Base-by-base conservation (phyloP, 2,329 filamentous ascomycete genomes). In the Nigrospora oryzae region DNA sequence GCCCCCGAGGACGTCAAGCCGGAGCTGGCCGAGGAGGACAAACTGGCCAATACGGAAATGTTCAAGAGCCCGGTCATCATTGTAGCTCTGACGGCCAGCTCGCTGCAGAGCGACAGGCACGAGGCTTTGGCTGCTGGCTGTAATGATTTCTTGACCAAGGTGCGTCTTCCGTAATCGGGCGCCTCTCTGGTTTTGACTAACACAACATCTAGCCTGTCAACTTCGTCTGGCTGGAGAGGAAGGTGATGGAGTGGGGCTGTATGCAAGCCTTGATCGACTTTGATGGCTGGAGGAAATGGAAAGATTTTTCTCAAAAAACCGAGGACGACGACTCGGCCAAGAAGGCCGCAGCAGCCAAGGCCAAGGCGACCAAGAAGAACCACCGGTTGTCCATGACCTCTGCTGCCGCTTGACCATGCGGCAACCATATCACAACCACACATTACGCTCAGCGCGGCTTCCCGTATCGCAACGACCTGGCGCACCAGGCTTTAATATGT, bases 241-340 rank as follows among this genome's bases (percentile, higher is more conserved):
- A 98, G 65, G 90, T 97, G 55, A 96, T 94, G 68, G 93, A 98
- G 73, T 98, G 93, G 93, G 93, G 93, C 46, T 97, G 93, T 70
- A 98, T 98, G 93, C 93, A 97, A 70, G 93, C 93, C 11, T 76
- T 98, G 19, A 97, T 98, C 58, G 93, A 98, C 69, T 97, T 93
- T 62, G 91, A 97, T 62, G 93, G 93, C 49, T 98, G 93, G 93
- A 81, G 90, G 45, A 89, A 89, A 64, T 98, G 93, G 93, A 95
- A 95, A 63, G 87, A 93, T 57, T 91, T 87, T 59, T 71, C 70
- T 10, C 69, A 73, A 46, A 68, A 71, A 48, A 62, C 62, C 5
- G 67, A 70, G 19, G 64, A 68, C 44, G 60, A 65, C 16, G 70
- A 71, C 28, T 62, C 66, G 4, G 58, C 54, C 15, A 71, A 68